phyloP scores from a whole-genome alignment of 1,284 basidiomycete genomes.

The Kwoniella shivajii region DNA sequence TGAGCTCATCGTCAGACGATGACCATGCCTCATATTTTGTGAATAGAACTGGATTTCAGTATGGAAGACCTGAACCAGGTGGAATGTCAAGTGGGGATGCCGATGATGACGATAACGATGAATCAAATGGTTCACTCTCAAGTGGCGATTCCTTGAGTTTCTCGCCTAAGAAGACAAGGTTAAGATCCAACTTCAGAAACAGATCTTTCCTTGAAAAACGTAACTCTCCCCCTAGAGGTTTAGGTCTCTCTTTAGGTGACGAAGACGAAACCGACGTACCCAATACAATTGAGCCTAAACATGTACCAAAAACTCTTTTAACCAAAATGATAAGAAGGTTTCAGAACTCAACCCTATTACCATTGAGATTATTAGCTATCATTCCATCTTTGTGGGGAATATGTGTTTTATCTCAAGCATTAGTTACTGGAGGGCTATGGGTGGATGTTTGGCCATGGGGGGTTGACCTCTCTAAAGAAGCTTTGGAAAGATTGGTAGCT shows the following conservation, averaged over 20 bases:
- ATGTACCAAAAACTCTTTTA: constrained; percentile 9
- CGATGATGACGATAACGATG: constrained; percentile 49
- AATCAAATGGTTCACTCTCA: constrained; percentile 36
- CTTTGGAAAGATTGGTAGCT: constrained; percentile 41
- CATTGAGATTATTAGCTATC: constrained; percentile 42
- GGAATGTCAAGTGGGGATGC: constrained; percentile 45
- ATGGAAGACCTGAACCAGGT: constrained; percentile 12
- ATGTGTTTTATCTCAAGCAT: constrained; percentile 35
- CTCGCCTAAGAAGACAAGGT: constrained; percentile 30
- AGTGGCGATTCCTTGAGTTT: constrained; percentile 43
- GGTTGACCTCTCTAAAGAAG: constrained; percentile 42
- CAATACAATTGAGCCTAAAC: background rate
- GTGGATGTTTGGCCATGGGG: constrained; percentile 51
- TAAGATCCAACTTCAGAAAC: constrained; percentile 4
- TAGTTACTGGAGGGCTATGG: constrained; percentile 38
- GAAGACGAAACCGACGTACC: background rate
- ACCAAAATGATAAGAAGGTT: constrained; percentile 31
- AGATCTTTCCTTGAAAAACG: constrained; percentile 11
- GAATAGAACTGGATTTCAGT: background rate
- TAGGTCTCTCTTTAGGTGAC: constrained; percentile 18
- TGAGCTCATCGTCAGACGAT: constrained; percentile 10
- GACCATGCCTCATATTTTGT: background rate
- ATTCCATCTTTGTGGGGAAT: constrained; percentile 47
- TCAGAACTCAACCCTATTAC: constrained; percentile 34
- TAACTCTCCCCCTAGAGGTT: background rate